Evolutionary conservation across 129 eudicot species (phyloP), one percentile per base, ranked within the genome.

Genomic region (Flaveria brownii): DNA sequence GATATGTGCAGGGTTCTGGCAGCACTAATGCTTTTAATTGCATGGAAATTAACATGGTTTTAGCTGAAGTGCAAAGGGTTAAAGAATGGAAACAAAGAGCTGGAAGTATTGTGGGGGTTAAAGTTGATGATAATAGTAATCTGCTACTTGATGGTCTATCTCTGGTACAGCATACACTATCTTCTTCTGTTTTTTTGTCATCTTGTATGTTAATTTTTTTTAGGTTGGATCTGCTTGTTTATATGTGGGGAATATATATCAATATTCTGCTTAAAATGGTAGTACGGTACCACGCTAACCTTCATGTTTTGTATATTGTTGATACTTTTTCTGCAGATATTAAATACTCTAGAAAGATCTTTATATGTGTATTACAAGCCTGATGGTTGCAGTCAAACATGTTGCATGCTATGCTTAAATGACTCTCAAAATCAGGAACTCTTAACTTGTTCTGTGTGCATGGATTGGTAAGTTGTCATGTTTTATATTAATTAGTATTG

Each of bases 401-500:
- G 66, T 23, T 91, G 96, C 72, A 36, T 82, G 61, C 76, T 80
- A 61, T 95, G 94, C 89, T 84, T 66, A 70, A 61, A 39, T 72
- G 81, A 81, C 50, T 65, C 73, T 70, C 83, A 62, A 55, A 83
- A 88, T 78, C 89, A 87, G 75, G 90, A 86, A 74, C 83, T 84
- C 66, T 70, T 75, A 23, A 86, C 89, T 49, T 95, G 99, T 79
- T 91, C 93, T 78, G 25, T 83, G 81, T 95, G 99, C 86, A 83
- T 78, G 36, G 89, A 89, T 73, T 81, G 92, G 99, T 91, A 87
- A 82, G 83, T 71, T 75, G 57, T 73, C 75, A 50, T 54, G 36
- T 47, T 64, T 73, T 61, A 51, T 45, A 33, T 47, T 75, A 20
- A 25, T 65, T 33, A 8, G 23, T 79, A 25, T 18, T 61, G 5